Evolutionary conservation across 2,329 filamentous ascomycete species (phyloP).

Genomic region (Pseudogymnoascus sp.): DNA sequence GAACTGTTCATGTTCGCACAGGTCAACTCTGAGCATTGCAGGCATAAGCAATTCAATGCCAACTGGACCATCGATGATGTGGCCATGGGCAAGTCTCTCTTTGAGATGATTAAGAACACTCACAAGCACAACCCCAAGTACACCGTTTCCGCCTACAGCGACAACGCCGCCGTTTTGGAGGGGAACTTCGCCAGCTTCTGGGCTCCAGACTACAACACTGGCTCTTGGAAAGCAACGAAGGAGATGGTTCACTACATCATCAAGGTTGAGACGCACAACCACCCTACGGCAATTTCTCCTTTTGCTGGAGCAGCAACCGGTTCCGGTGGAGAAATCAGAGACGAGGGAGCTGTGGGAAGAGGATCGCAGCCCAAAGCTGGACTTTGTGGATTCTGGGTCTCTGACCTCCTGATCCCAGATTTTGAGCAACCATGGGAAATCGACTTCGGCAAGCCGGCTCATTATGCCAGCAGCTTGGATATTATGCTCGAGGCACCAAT

Average conservation of each 20-base stretch:
- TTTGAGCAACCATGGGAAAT: conserved; percentile 81
- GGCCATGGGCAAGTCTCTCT: conserved; percentile 71
- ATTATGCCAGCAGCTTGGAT: conserved; percentile 88
- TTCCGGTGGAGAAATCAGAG: conserved; percentile 89
- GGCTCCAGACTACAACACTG: conserved; percentile 79
- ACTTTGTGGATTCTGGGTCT: conserved; percentile 88
- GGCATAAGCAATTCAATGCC: conserved; percentile 86
- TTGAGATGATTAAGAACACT: conserved; percentile 94
- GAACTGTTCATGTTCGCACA: conserved; percentile 99
- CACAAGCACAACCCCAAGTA: conserved; percentile 71
- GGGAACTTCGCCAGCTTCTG: conserved; percentile 68
- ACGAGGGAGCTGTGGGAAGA: conserved; percentile 88
- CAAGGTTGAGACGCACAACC: conserved; percentile 98
- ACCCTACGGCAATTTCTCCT: conserved; percentile 90
- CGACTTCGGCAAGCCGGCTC: conserved; percentile 79
- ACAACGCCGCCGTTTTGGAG: conserved; percentile 89
- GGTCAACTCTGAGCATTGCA: conserved; percentile 91
- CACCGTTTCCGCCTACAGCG: conserved; percentile 93
- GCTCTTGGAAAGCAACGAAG: conserved; percentile 79
- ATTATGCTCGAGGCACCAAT: conserved; percentile 98
- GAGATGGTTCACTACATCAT: conserved; percentile 81
- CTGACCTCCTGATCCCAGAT: conserved; percentile 82
- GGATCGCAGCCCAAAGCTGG: conserved; percentile 92
- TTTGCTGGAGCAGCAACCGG: conserved; percentile 91
- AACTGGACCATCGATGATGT: conserved; percentile 90